Evolutionary conservation across 208 protist species (phyloP).

Genomic region (Endotrypanum monterogeii): DNA sequence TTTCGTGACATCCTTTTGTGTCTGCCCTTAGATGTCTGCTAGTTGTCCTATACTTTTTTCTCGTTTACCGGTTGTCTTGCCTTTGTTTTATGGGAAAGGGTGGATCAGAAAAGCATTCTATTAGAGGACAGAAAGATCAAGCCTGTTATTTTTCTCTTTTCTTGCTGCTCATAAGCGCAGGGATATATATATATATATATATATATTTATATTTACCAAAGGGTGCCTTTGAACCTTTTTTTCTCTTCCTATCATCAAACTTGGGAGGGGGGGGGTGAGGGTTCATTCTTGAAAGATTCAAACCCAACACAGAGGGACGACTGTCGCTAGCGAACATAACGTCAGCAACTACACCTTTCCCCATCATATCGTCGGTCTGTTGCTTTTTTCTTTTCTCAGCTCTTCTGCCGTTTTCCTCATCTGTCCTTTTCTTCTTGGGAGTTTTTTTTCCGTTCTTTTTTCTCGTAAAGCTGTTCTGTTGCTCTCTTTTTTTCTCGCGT

Average conservation of each 20-base stretch:
- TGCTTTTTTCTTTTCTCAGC: slow-evolving; percentile 10
- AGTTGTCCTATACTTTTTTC: slow-evolving; percentile 5
- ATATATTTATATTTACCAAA: background rate
- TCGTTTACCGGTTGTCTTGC: background rate
- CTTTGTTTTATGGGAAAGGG: background rate
- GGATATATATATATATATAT: background rate
- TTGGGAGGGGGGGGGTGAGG: no score
- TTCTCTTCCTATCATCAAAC: background rate
- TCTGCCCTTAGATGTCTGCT: background rate
- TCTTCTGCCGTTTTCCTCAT: slow-evolving; percentile 1
- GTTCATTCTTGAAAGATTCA: no score
- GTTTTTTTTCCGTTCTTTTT: slow-evolving; percentile 12
- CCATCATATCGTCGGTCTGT: background rate
- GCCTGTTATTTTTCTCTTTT: background rate
- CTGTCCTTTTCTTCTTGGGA: slow-evolving; percentile 9
- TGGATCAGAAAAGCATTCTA: background rate
- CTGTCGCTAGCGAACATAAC: no score
- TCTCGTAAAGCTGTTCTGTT: slow-evolving; percentile 1
- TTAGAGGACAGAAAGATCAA: background rate
- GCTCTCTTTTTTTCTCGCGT: background rate
- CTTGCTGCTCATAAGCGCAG: background rate
- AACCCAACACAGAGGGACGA: no score
- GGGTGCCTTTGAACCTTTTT: background rate
- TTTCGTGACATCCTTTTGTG: background rate
- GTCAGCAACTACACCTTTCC: no score